phyloP scores from a whole-genome alignment of 2,329 filamentous ascomycete species.

The Alternaria tenuissima region DNA sequence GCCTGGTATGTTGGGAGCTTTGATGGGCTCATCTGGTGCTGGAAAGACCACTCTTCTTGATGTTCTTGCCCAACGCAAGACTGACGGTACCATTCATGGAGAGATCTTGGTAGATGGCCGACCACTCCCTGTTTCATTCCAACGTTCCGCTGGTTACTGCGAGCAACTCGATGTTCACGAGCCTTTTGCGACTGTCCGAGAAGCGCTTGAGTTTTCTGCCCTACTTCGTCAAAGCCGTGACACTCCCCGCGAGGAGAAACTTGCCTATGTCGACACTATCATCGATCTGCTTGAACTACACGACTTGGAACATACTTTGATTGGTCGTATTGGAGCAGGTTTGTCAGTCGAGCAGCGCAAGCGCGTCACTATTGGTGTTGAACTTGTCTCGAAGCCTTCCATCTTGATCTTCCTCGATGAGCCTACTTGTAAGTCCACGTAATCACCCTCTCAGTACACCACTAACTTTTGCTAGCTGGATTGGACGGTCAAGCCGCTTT shows the following conservation, averaged over 20 bases:
- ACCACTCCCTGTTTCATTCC: slow-evolving; percentile 36
- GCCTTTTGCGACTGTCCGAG: slow-evolving; percentile 37
- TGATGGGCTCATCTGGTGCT: slow-evolving; percentile 44
- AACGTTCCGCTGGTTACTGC: slow-evolving; percentile 45
- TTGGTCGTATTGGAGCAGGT: slow-evolving; percentile 35
- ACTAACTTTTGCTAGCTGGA: slow-evolving; percentile 53
- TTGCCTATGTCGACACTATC: slow-evolving; percentile 39
- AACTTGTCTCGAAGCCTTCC: slow-evolving; percentile 68
- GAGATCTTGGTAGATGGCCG: slow-evolving; percentile 41
- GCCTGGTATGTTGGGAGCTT: slow-evolving; percentile 59
- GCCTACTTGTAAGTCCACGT: slow-evolving; percentile 64
- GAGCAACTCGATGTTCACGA: slow-evolving; percentile 46
- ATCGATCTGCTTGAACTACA: slow-evolving; percentile 38
- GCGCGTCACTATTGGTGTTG: slow-evolving; percentile 66
- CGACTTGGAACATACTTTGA: slow-evolving; percentile 36
- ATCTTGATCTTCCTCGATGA: slow-evolving; percentile 76
- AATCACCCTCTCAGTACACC: background rate
- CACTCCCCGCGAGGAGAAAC: slow-evolving; percentile 30
- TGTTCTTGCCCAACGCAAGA: slow-evolving; percentile 41
- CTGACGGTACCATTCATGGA: slow-evolving; percentile 39
- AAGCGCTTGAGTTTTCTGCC: slow-evolving; percentile 43
- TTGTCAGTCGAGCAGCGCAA: slow-evolving; percentile 66
- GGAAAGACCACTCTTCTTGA: slow-evolving; percentile 49
- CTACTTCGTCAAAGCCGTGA: slow-evolving; percentile 39
- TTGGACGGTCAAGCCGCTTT: slow-evolving; percentile 74